Evolutionary conservation across 2,329 filamentous ascomycete species (phyloP).

Genomic region (Ophiocordyceps camponoti-leonardi): DNA sequence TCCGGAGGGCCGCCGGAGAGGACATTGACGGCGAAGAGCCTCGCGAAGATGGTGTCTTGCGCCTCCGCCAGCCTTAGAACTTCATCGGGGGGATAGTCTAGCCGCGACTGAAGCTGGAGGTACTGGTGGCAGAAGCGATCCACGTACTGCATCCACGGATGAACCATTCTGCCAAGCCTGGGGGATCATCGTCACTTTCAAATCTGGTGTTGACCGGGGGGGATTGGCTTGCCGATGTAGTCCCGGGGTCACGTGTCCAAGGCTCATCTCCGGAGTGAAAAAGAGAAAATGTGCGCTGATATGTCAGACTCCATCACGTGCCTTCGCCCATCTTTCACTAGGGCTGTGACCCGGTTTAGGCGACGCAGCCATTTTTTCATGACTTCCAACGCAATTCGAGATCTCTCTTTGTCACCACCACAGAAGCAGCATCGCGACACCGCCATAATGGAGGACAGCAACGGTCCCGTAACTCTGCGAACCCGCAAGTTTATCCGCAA

Average conservation of each 20-base stretch:
- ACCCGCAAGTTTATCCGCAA: constrained; percentile 99
- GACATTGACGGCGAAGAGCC: constrained; percentile 45
- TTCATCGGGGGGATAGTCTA: constrained; percentile 45
- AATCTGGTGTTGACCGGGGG: no score
- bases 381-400: constrained; percentile 6
- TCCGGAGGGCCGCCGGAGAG: constrained; percentile 43
- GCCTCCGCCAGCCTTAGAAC: constrained; percentile 41
- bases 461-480: constrained; percentile 66
- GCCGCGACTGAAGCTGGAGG: constrained; percentile 50
- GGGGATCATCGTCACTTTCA: neutral
- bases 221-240: no score
- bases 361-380: constrained; percentile 8
- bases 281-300: no score
- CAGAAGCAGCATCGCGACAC: constrained; percentile 19
- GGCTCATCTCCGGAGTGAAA: no score
- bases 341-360: constrained; percentile 22
- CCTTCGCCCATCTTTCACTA: constrained; percentile 13
- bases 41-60: constrained; percentile 49
- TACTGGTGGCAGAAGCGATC: constrained; percentile 56
- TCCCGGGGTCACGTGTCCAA: no score
- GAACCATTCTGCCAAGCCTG: neutral
- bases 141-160: constrained; percentile 9
- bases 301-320: neutral
- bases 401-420: constrained; percentile 13
- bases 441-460: constrained; percentile 76